Evolutionary conservation across 352 stramenopile species (phyloP).

Genomic region (Pythium angustatum): DNA sequence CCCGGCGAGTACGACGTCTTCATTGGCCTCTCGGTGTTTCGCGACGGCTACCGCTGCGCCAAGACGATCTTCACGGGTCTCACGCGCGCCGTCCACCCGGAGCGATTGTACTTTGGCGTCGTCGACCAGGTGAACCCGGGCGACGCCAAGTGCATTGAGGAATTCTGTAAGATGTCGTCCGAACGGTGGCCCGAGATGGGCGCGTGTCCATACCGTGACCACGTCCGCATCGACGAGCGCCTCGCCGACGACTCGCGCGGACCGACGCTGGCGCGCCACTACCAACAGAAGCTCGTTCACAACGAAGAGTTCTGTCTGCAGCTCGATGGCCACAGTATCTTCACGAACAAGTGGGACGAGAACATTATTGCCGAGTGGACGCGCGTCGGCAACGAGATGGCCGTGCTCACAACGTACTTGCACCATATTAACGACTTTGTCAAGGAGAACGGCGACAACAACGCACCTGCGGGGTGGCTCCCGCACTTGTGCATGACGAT

Average conservation of each 20-base stretch:
- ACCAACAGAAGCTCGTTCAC: conserved; percentile 76
- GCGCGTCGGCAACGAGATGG: conserved; percentile 81
- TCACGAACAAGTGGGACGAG: conserved; percentile 83
- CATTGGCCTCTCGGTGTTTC: conserved; percentile 80
- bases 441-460: conserved; percentile 68
- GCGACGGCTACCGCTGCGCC: conserved; percentile 75
- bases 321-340: conserved; percentile 84
- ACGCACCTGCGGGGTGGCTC: conserved; percentile 53
- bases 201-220: conserved; percentile 63
- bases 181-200: conserved; percentile 63
- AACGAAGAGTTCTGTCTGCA: conserved; percentile 86
- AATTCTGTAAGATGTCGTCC: conserved; percentile 78
- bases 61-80: conserved; percentile 83
- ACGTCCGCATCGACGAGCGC: conserved; percentile 74
- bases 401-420: conserved; percentile 77
- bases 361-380: conserved; percentile 75
- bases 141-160: conserved; percentile 69
- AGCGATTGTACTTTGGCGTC: conserved; percentile 77
- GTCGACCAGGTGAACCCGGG: conserved; percentile 80
- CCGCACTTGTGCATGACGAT: conserved; percentile 79
- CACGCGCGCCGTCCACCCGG: conserved; percentile 65
- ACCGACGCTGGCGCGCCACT: conserved; percentile 75
- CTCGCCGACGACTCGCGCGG: conserved; percentile 70
- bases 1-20: conserved; percentile 65
- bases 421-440: conserved; percentile 86